phyloP scores from a whole-genome alignment of 768 basidiomycete species.

The Calocybe gangraenosa region DNA sequence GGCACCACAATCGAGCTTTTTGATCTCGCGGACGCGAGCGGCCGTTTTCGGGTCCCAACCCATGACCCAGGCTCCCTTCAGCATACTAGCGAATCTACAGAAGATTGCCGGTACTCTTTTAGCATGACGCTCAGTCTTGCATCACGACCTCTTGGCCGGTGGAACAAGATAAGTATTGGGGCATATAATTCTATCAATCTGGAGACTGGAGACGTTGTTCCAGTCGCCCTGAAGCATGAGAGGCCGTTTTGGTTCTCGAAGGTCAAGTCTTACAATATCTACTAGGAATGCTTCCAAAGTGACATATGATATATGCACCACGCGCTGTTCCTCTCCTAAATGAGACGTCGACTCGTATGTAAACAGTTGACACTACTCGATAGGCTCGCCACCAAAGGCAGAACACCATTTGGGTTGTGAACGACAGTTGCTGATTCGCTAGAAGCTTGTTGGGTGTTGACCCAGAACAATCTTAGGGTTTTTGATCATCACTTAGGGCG shows the following conservation, averaged over 20 bases:
- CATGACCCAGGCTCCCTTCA: constrained; percentile 1
- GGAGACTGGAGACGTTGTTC: constrained; percentile 67
- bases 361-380: no score
- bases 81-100: constrained; percentile 9
- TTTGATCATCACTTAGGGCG: no score
- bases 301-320: neutral
- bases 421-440: no score
- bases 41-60: constrained; percentile 28
- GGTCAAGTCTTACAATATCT: constrained; percentile 58
- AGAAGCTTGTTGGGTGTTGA: no score
- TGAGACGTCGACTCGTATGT: no score
- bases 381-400: no score
- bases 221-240: constrained; percentile 76
- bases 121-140: constrained; percentile 67
- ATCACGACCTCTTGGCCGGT: constrained; percentile 79
- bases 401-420: no score
- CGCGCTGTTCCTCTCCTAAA: no score
- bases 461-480: no score
- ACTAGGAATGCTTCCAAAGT: constrained; percentile 1
- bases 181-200: constrained; percentile 74
- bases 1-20: constrained; percentile 57
- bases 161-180: constrained; percentile 75
- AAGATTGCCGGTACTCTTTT: constrained; percentile 56
- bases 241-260: constrained; percentile 94
- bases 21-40: constrained; percentile 60